A percentile compares a stretch with the other conserved stretches of the same genome.
Conservation (phyloP, 306 rosid genomes). For the Corylus heterophylla region DNA sequence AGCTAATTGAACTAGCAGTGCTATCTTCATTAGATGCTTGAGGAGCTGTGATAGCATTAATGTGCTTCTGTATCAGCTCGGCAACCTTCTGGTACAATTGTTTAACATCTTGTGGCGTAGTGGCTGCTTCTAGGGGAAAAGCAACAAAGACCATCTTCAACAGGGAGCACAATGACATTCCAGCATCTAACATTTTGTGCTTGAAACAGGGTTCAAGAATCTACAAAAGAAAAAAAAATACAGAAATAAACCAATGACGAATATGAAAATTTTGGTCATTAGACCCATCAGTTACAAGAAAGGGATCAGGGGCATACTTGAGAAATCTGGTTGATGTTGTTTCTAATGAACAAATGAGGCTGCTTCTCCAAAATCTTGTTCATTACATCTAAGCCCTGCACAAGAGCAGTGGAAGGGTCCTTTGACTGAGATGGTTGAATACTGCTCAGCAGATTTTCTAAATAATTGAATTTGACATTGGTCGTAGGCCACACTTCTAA, state of each 20-base stretch:
- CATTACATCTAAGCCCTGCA: conserved; percentile 99
- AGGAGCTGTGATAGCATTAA: conserved; percentile 60
- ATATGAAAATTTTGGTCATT: conserved; percentile 16
- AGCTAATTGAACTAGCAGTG: conserved; percentile 74
- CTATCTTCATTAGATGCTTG: conserved; percentile 83
- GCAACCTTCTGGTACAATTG: conserved; percentile 83
- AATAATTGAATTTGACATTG: conserved; percentile 91
- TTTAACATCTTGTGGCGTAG: conserved; percentile 80
- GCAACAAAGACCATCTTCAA: conserved; percentile 94
- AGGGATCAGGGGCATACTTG: conserved; percentile 60
- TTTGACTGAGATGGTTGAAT: conserved; percentile 97
- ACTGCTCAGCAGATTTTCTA: conserved; percentile 93
- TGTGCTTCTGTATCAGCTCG: conserved; percentile 88
- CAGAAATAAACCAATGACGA: not conserved
- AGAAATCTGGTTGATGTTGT: conserved; percentile 91
- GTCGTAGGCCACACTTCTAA: conserved; percentile 99
- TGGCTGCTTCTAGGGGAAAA: conserved; percentile 82
- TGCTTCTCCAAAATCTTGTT: conserved; percentile 98
- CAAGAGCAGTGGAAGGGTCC: conserved; percentile 97
- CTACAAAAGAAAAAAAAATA: conserved; percentile 39
- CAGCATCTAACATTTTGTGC: conserved; percentile 87
- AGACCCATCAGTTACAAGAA: conserved; percentile 14
- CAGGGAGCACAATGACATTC: conserved; percentile 92
- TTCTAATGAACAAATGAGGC: conserved; percentile 90
- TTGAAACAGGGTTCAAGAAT: conserved; percentile 98